Evolutionary conservation across 2,329 filamentous ascomycete species (phyloP).

Genomic region (Ambrosiella xylebori): DNA sequence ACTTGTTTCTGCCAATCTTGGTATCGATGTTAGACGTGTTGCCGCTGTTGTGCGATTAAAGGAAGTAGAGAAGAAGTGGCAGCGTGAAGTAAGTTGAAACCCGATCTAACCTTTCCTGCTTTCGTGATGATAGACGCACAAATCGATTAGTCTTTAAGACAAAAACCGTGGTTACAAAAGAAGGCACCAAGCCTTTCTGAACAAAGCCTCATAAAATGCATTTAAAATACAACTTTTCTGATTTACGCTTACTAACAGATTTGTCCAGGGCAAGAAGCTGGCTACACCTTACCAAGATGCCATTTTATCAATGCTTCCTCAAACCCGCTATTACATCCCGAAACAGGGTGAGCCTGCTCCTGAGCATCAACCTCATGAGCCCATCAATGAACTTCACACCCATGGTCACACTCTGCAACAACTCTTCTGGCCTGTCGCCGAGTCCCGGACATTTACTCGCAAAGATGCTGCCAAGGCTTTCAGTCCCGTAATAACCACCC

Average conservation of each 20-base stretch:
- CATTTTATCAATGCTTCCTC: slow-evolving; percentile 64
- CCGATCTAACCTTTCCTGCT: slow-evolving; percentile 3
- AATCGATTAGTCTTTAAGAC: slow-evolving; percentile 99
- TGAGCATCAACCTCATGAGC: slow-evolving; percentile 29
- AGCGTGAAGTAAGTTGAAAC: slow-evolving; percentile 45
- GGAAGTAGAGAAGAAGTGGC: slow-evolving; percentile 68
- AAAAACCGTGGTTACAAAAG: slow-evolving; percentile 68
- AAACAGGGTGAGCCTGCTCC: background rate
- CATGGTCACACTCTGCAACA: slow-evolving; percentile 45
- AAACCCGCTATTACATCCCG: slow-evolving; percentile 32
- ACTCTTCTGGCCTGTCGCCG: slow-evolving; percentile 46
- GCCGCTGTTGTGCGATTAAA: slow-evolving; percentile 74
- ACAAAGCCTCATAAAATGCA: slow-evolving; percentile 8
- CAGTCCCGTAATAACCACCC: slow-evolving; percentile 39
- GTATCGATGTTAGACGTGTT: slow-evolving; percentile 67
- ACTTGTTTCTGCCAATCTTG: slow-evolving; percentile 57
- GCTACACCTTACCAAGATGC: slow-evolving; percentile 62
- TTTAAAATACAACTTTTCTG: slow-evolving; percentile 1
- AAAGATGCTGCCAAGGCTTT: slow-evolving; percentile 49
- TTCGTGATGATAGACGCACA: slow-evolving; percentile 43
- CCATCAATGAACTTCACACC: slow-evolving; percentile 48
- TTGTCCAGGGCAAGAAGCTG: slow-evolving; percentile 51
- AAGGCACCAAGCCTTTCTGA: slow-evolving; percentile 63
- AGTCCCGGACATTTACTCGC: slow-evolving; percentile 46
- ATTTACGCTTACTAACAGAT: slow-evolving; percentile 16